Conservation (phyloP, 1,284 basidiomycete species). For the Neonothopanus nambi region DNA sequence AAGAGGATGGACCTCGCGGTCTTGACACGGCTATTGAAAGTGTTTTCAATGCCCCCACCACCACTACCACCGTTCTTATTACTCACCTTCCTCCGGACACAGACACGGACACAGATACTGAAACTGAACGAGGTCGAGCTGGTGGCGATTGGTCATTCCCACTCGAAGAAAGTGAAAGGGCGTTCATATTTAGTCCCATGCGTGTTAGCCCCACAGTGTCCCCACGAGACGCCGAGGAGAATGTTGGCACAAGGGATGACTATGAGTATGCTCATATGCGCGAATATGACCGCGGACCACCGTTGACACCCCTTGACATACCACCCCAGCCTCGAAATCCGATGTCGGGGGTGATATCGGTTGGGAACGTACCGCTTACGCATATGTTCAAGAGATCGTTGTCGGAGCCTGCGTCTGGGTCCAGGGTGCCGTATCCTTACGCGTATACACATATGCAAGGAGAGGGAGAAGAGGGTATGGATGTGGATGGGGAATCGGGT, state of each 20-base stretch:
- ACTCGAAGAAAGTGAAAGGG: neutral
- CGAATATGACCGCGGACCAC: too few species aligned
- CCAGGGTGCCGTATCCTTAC: neutral
- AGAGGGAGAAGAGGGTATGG: neutral
- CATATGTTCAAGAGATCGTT: conserved; percentile 61
- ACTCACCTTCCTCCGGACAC: too few species aligned
- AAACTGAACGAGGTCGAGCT: conserved; percentile 8
- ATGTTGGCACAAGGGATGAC: conserved; percentile 27
- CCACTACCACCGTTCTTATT: too few species aligned
- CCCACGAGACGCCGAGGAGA: too few species aligned
- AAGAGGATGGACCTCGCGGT: neutral
- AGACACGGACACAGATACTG: neutral
- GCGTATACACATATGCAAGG: neutral
- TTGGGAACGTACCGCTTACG: conserved; percentile 54
- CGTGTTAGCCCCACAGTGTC: too few species aligned
- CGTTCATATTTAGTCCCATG: conserved; percentile 12
- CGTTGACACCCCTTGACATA: too few species aligned
- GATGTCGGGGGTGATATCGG: too few species aligned
- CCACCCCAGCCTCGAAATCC: too few species aligned
- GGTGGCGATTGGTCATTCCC: conserved; percentile 11
- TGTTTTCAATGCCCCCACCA: too few species aligned
- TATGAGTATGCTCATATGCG: too few species aligned
- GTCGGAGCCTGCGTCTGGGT: conserved; percentile 45
- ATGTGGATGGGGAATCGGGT: neutral
- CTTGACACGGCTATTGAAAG: too few species aligned